Base-by-base conservation (phyloP, 108 stramenopile species). In the Conticribra guillardii region DNA sequence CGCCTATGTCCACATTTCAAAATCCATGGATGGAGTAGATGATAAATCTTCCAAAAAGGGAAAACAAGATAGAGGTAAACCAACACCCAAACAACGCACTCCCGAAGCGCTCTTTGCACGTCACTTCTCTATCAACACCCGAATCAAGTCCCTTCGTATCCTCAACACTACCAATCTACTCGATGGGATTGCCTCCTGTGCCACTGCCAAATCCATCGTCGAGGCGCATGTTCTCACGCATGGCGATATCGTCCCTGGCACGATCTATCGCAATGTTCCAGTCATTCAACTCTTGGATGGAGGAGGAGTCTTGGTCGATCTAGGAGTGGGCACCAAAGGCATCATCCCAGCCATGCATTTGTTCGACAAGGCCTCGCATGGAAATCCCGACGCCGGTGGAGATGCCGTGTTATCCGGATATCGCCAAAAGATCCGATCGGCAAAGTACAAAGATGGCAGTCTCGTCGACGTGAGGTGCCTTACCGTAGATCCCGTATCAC, bases 1-100 rank as follows among this genome's bases (percentile, higher is more conserved):
- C 16, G 92, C 85, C 41, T 96, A 92, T 63, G 92, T 96, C 7
- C 95, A 96, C 71, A 92, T 93, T 67, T 88, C 88, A 56, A 95
- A 95, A 71, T 88, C 93, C n/a, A 82, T 89, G 22, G 73, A 80
- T 30, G 61, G 62, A 18, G 67, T 60, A 4, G 41, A 58, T 31
- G 24, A 26, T 16, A 67, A 69, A 52, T 41, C 64, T 1, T 51
- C 54, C 60, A 86, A 78, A 28, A 75, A 89, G 33, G 66, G 53
- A 23, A 64, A 79, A 44, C 19, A 33, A 57, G 26, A 62, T 23
- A n/a, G n/a, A n/a, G n/a, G n/a, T n/a, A 24, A 49, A 23, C 23
- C 53, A 32, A 32, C 64, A 73, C 29, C 32, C 27, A 71, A 37
- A 3, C 52, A 76, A n/a, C 74, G 73, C 21, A 71, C 69, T 11